Conservation (phyloP, 176 grass and related monocot genomes). For the Urochloa ruziziensis region DNA sequence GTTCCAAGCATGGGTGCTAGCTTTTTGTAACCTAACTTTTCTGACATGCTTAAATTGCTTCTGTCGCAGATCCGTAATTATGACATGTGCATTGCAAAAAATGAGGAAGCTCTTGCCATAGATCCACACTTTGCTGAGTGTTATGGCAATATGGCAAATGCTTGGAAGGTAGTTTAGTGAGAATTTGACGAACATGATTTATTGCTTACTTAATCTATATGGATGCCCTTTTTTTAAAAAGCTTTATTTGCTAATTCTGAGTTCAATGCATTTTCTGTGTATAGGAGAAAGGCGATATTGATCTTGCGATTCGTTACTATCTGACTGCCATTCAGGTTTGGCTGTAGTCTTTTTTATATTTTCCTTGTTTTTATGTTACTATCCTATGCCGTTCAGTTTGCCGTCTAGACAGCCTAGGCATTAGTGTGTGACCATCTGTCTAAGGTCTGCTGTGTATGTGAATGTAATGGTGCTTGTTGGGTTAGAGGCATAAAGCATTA, state of each 20-base stretch:
- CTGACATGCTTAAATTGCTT: slow-evolving; percentile 4
- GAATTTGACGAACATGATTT: not conserved
- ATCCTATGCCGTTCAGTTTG: not conserved
- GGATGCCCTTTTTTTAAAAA: not conserved
- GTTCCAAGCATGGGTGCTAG: not conserved
- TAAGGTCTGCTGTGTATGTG: not conserved
- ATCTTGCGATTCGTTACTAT: slow-evolving; percentile 91
- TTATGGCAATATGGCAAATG: slow-evolving; percentile 99
- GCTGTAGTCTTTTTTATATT: slow-evolving; percentile 2
- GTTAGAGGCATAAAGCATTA: not conserved
- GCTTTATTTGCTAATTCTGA: not conserved
- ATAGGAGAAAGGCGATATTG: slow-evolving; percentile 91
- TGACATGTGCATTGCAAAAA: slow-evolving; percentile 94
- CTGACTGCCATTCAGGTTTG: slow-evolving; percentile 89
- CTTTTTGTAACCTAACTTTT: not conserved
- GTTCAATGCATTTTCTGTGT: slow-evolving; percentile 14
- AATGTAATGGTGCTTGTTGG: not conserved
- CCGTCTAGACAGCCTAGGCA: not conserved
- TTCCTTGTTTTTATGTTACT: not conserved
- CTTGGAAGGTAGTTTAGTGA: slow-evolving; percentile 80
- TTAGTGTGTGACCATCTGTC: not conserved
- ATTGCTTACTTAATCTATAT: not conserved
- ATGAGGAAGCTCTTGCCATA: slow-evolving; percentile 91
- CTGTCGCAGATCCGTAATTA: slow-evolving; percentile 69
- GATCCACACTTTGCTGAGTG: slow-evolving; percentile 92